Evolutionary conservation across 2,329 filamentous ascomycete genomes (phyloP).

Genomic region (Juglanconis juglandina): DNA sequence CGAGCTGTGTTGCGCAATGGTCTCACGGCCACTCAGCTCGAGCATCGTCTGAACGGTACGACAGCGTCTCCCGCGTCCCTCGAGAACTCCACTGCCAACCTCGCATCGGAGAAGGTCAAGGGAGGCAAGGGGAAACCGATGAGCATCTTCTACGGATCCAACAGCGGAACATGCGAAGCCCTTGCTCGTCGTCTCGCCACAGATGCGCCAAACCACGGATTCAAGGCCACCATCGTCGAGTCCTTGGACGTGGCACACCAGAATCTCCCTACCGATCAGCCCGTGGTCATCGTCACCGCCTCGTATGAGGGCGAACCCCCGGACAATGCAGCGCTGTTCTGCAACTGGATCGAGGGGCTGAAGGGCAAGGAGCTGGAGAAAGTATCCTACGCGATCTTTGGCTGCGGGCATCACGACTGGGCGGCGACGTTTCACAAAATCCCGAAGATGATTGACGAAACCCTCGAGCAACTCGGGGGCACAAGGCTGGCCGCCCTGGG

Average conservation of each 20-base stretch:
- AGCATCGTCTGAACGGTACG: constrained; percentile 40
- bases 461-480: constrained; percentile 45
- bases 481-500: constrained; percentile 47
- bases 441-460: constrained; percentile 56
- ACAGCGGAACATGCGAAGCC: constrained; percentile 69
- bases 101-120: constrained; percentile 29
- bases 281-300: constrained; percentile 63
- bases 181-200: constrained; percentile 60
- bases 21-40: constrained; percentile 43
- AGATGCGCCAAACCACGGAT: constrained; percentile 58
- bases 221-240: constrained; percentile 48
- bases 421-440: constrained; percentile 61
- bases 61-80: constrained; percentile 32
- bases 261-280: constrained; percentile 56
- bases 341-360: constrained; percentile 59
- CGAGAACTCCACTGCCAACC: constrained; percentile 41
- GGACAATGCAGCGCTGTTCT: constrained; percentile 66
- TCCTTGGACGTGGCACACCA: constrained; percentile 60
- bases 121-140: constrained; percentile 40
- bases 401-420: constrained; percentile 58
- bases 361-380: constrained; percentile 47
- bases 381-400: constrained; percentile 65
- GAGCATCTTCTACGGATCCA: constrained; percentile 67
- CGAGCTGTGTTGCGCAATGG: constrained; percentile 61
- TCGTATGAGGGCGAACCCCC: constrained; percentile 70